These are phyloP conservation scores for Suhomyces terraborum DNA, from an alignment of 1,139 yeast genomes.

Conservation along the genomic window DNA sequence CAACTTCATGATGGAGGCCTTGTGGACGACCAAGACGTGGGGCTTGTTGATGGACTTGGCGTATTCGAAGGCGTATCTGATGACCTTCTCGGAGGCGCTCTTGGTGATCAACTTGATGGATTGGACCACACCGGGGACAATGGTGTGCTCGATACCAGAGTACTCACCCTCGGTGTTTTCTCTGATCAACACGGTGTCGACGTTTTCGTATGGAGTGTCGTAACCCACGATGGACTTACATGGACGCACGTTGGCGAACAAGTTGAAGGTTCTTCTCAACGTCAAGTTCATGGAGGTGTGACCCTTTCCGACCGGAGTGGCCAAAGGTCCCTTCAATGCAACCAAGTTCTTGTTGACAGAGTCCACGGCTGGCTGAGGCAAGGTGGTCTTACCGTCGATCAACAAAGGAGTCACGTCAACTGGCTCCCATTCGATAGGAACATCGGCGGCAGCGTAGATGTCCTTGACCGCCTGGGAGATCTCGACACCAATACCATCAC, in stretches of 20 bases:
- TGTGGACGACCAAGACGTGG: slow-evolving; percentile 92
- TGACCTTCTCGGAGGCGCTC: slow-evolving; percentile 94
- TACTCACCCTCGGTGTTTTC: slow-evolving; percentile 99
- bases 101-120: slow-evolving; percentile 95
- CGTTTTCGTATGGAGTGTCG: slow-evolving; percentile 92
- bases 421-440: slow-evolving; percentile 96
- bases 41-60: slow-evolving; percentile 88
- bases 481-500: slow-evolving; percentile 98
- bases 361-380: slow-evolving; percentile 89
- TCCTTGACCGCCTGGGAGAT: slow-evolving; percentile 91
- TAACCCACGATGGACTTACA: slow-evolving; percentile 92
- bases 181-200: slow-evolving; percentile 93
- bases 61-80: slow-evolving; percentile 95
- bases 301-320: slow-evolving; percentile 98
- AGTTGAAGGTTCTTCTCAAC: slow-evolving; percentile 92
- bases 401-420: slow-evolving; percentile 94
- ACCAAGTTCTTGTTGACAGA: slow-evolving; percentile 90
- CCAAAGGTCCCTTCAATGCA: slow-evolving; percentile 96
- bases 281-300: slow-evolving; percentile 97
- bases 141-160: slow-evolving; percentile 97
- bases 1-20: slow-evolving; percentile 97
- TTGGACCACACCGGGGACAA: slow-evolving; percentile 98
- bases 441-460: slow-evolving; percentile 88
- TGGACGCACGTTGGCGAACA: slow-evolving; percentile 97
- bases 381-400: slow-evolving; percentile 90